Evolutionary conservation across 1,284 basidiomycete genomes (phyloP), one percentile per base, ranked within the genome.

Genomic region (Malassezia slooffiae): DNA sequence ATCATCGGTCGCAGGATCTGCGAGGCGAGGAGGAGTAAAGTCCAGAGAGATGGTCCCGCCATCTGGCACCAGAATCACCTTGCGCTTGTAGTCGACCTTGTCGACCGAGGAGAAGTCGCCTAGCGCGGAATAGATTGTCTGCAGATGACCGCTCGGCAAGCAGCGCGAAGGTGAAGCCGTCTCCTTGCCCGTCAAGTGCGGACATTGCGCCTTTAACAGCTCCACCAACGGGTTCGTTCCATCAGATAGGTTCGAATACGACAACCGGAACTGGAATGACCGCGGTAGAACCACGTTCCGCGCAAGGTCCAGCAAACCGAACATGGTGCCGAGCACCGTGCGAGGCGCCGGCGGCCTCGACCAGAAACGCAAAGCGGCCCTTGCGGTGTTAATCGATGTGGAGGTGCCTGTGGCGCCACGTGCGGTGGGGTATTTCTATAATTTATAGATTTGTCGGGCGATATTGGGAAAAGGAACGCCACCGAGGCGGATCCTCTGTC

Each of bases 21-120:
- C 47, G n/a, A 16, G 5, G 27, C 38, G 38, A 13, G 9, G 23
- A 33, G 16, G 29, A 17, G 31, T 53, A 17, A 64, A 57, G 35
- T 69, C 67, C 7, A 66, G 41, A 1, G 58, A 50, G 9, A 69
- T 17, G 0, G 60, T 64, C 11, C 67, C 67, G 9, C 67, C 64
- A 23, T 69, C 67, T 1, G 67, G 64, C 3, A 50, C 43, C 26
- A 70, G 29, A 13, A 70, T 52, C 7, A 67, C 54, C 7, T 54
- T 50, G 12, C 67, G 49, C 34, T 59, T 55, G 53, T 55, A 67
- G 11, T 53, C 47, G 16, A 67, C 61, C 8, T 43, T 35, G 42
- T 70, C 62, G 29, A 57, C 44, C 10, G 38, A 19, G 29, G 39
- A 37, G 17, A 65, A 60, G 42, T 66, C 51, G 29, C 40, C 61